Base-by-base conservation (phyloP, 371 early-diverging fungal genomes). In the Rhizoclosmatium hyalinum region DNA sequence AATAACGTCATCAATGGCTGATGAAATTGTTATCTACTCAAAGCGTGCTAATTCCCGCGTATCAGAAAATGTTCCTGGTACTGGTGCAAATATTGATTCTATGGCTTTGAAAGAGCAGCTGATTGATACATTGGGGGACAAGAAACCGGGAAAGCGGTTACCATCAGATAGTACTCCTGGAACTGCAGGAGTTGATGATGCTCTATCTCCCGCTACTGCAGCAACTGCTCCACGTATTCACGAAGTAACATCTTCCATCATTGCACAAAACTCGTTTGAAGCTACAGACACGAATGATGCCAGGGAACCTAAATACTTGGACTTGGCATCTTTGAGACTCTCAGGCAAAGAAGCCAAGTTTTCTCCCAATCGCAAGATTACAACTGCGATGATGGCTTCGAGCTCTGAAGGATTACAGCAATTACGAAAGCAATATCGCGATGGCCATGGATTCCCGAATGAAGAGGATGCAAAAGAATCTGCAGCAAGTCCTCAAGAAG, bases 1-100 rank as follows among this genome's bases (percentile, higher is more conserved):
- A 50, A 8, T 88, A 14, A 69, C 91, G 0, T 90, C 93, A 0
- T 92, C 92, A 10, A 77, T 91, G 57, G 89, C 88, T 0, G 92
- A 91, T 3, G 93, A 94, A 43, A 84, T 96, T 57, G 65, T 73
- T 3, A 86, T 91, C 14, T 93, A 87, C 78, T 80, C 79, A 12
- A 80, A 81, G 64, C 50, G 63, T 21, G 72, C 57, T 53, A 44
- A 8, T n/a, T 21, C 73, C 17, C n/a, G 65, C 6, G n/a, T 56
- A 17, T 68, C 69, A 4, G 55, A 44, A 8, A n/a, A 43, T 46
- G 10, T 42, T 19, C n/a, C 17, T 8, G 58, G 58, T 17, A 19
- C 17, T 32, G 58, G 58, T 19, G 53, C 14, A 65, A 57, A 64
- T 53, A 21, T 73, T 5, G 73, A 64, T 39, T 73, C 73, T 6